Percentiles rank a stretch among this genome's conserved stretches.
Evolutionary conservation across 352 stramenopile genomes (phyloP).

Genomic region (Pythium phragmitis): DNA sequence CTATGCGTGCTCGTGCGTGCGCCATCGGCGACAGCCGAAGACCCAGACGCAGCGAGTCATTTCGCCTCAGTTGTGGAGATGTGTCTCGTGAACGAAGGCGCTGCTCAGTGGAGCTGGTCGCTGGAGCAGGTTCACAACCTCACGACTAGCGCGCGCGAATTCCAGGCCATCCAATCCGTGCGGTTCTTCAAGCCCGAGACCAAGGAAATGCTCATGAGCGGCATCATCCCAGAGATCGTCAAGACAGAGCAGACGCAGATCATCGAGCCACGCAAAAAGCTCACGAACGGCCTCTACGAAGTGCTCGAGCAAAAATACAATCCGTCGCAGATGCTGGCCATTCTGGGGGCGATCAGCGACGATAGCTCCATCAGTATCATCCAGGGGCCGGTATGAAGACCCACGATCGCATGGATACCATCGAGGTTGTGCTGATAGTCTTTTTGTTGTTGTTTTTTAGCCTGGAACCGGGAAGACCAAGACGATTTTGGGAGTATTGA

Average conservation of each 20-base stretch:
- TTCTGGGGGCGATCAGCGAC: conserved; percentile 62
- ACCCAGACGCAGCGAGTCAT: conserved; percentile 23
- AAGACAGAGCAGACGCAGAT: conserved; percentile 24
- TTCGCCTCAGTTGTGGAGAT: conserved; percentile 62
- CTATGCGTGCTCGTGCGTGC: conserved; percentile 64
- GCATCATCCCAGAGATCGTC: conserved; percentile 32
- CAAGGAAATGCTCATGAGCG: conserved; percentile 48
- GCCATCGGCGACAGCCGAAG: conserved; percentile 28
- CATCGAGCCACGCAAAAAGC: conserved; percentile 23
- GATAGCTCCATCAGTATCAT: conserved; percentile 66
- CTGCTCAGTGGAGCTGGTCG: conserved; percentile 55
- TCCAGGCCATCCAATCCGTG: conserved; percentile 71
- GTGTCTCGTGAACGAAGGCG: conserved; percentile 65
- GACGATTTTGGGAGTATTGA: conserved; percentile 75
- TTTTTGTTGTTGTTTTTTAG: conserved; percentile 26
- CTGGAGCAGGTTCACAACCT: conserved; percentile 72
- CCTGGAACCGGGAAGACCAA: conserved; percentile 84
- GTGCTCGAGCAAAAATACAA: conserved; percentile 71
- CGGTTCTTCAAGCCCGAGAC: conserved; percentile 50
- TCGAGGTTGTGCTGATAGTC: conserved; percentile 6
- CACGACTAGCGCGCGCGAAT: conserved; percentile 78
- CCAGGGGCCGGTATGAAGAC: conserved; percentile 66
- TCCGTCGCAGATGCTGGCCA: conserved; percentile 66
- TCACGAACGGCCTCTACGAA: conserved; percentile 47
- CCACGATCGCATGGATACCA: neutral